Percentiles rank a stretch among this genome's conserved stretches.
Conservation (phyloP, 306 rosid genomes). For the Lathyrus aphaca region DNA sequence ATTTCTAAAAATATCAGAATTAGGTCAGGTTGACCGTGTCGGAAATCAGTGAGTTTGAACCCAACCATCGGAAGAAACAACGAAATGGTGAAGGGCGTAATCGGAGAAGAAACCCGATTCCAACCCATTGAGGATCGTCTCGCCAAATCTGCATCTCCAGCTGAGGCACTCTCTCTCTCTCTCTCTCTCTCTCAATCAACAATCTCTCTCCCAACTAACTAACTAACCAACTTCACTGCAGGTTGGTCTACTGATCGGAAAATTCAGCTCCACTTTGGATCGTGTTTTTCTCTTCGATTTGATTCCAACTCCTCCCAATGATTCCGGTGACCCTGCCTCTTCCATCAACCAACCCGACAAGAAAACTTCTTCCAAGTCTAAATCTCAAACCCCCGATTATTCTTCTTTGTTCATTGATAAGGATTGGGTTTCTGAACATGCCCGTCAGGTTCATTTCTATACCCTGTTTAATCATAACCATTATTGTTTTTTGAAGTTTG, state of each 20-base stretch:
- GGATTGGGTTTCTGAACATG: slow-evolving; percentile 94
- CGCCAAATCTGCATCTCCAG: slow-evolving; percentile 54
- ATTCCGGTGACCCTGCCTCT: slow-evolving; percentile 67
- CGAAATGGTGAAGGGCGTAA: slow-evolving; percentile 79
- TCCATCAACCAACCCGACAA: slow-evolving; percentile 61
- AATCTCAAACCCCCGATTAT: slow-evolving; percentile 57
- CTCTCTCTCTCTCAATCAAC: neutral
- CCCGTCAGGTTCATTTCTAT: slow-evolving; percentile 56
- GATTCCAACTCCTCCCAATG: slow-evolving; percentile 77
- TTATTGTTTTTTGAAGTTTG: neutral
- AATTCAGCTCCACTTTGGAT: slow-evolving; percentile 66
- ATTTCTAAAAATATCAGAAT: too few relatives aligned
- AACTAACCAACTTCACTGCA: slow-evolving; percentile 35
- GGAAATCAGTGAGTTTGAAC: neutral
- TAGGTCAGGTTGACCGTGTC: neutral
- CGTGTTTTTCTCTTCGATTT: slow-evolving; percentile 81
- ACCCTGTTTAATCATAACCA: neutral
- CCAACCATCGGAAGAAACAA: neutral
- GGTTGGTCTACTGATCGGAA: slow-evolving; percentile 86
- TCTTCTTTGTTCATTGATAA: slow-evolving; percentile 65
- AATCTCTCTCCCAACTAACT: neutral
- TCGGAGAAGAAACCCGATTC: slow-evolving; percentile 85
- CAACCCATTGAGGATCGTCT: slow-evolving; percentile 74
- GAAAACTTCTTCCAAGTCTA: slow-evolving; percentile 50
- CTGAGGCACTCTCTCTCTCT: slow-evolving; percentile 51